A percentile compares a stretch with the other conserved stretches of the same genome.
phyloP scores from a whole-genome alignment of 176 grass and related monocot species.

The Eleusine indica region DNA sequence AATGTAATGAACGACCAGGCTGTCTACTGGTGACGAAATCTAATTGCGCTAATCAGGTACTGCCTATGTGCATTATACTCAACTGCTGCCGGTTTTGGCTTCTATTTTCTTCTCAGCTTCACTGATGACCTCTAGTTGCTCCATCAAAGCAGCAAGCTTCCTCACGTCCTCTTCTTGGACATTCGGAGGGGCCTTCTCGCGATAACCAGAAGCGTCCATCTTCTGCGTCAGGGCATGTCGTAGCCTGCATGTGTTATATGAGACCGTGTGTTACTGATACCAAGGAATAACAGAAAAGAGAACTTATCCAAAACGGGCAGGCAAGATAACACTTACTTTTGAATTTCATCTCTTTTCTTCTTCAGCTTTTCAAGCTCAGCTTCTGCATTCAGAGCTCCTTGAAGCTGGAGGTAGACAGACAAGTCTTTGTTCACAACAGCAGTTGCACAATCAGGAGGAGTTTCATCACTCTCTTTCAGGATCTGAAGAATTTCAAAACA shows the following conservation, averaged over 20 bases:
- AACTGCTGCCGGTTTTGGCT: background rate
- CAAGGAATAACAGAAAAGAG: background rate
- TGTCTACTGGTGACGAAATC: too few relatives aligned
- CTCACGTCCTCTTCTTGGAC: constrained; percentile 76
- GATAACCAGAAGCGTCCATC: constrained; percentile 58
- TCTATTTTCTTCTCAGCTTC: constrained; percentile 85
- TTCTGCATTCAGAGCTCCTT: constrained; percentile 76
- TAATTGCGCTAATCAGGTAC: too few relatives aligned
- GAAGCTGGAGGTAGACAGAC: constrained; percentile 88
- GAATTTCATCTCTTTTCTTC: constrained; percentile 74
- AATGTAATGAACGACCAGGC: too few relatives aligned
- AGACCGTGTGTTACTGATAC: constrained; percentile 29
- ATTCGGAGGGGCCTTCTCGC: constrained; percentile 69
- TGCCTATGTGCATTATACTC: background rate
- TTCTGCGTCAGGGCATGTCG: constrained; percentile 56
- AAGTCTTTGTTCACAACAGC: constrained; percentile 80
- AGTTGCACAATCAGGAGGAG: constrained; percentile 70
- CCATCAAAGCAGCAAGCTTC: constrained; percentile 58
- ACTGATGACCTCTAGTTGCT: constrained; percentile 70
- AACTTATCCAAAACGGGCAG: background rate
- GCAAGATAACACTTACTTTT: constrained; percentile 53
- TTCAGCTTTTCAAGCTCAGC: constrained; percentile 80
- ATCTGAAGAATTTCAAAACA: constrained; percentile 41
- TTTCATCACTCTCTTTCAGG: constrained; percentile 53
- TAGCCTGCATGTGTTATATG: constrained; percentile 42